Conservation (phyloP, 805 yeast species). For the Kodamaea kakaduensis region DNA sequence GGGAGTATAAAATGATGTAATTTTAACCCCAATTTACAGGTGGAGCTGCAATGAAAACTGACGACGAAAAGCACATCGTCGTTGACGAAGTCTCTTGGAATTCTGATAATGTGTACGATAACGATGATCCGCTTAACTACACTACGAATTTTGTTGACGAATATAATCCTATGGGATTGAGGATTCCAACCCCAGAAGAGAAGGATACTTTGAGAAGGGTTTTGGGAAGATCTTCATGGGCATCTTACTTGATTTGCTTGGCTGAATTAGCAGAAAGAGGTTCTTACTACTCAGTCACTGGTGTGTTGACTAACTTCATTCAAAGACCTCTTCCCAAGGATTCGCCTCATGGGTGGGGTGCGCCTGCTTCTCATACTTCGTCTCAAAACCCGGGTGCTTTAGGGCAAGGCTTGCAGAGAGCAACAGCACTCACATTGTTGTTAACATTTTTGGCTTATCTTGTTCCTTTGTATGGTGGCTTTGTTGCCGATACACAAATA, state of each 20-base stretch:
- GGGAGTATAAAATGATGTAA: too few relatives aligned
- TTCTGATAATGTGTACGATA: conserved; percentile 12
- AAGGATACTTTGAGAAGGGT: conserved; percentile 26
- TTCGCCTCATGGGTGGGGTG: conserved; percentile 44
- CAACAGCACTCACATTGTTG: conserved; percentile 46
- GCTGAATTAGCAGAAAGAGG: conserved; percentile 53
- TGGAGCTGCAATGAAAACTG: conserved; percentile 2
- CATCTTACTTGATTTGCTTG: conserved; percentile 45
- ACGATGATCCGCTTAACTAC: conserved; percentile 17
- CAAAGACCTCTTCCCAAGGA: conserved; percentile 50
- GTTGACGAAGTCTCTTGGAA: conserved; percentile 1
- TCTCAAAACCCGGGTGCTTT: conserved; percentile 49
- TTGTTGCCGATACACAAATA: conserved; percentile 44
- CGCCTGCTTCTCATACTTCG: conserved; percentile 24
- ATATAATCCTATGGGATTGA: conserved; percentile 34
- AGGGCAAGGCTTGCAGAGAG: conserved; percentile 40
- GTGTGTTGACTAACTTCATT: conserved; percentile 45
- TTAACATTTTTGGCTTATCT: conserved; percentile 48
- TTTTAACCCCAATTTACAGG: too few relatives aligned
- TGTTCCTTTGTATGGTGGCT: conserved; percentile 52
- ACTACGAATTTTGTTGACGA: conserved; percentile 26
- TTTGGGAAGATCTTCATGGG: conserved; percentile 46
- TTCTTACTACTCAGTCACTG: conserved; percentile 46
- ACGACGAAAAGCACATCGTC: conserved; percentile 5
- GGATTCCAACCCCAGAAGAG: conserved; percentile 31